phyloP scores from a whole-genome alignment of 148 eudicot genomes.

The Rheum nobile region DNA sequence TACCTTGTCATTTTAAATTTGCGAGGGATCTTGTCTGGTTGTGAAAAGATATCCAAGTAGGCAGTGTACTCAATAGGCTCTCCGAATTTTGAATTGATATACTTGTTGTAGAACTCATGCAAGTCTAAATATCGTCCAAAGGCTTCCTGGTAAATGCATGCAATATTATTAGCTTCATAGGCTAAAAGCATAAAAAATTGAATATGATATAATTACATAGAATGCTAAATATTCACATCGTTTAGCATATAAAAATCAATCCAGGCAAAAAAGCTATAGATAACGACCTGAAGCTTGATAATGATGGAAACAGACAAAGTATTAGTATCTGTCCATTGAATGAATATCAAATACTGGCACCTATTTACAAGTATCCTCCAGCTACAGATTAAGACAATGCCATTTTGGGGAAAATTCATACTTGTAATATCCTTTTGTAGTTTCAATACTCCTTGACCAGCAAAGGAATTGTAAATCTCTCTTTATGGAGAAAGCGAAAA shows the following conservation, averaged over 20 bases:
- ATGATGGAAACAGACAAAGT: not conserved
- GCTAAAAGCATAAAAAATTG: not conserved
- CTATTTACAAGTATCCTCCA: not conserved
- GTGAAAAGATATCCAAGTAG: slow-evolving; percentile 62
- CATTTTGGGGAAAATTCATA: not conserved
- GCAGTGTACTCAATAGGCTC: slow-evolving; percentile 70
- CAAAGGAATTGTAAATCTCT: not conserved
- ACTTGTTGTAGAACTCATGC: slow-evolving; percentile 80
- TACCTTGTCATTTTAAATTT: slow-evolving; percentile 66
- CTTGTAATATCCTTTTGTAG: too few relatives aligned
- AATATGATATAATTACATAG: not conserved
- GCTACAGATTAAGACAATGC: not conserved
- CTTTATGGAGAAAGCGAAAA: not conserved
- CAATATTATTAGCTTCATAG: not conserved
- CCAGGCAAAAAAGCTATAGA: not conserved
- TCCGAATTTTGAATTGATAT: slow-evolving; percentile 85
- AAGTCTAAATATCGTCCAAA: slow-evolving; percentile 80
- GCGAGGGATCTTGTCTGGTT: slow-evolving; percentile 52
- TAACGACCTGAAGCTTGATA: not conserved
- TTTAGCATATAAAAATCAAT: not conserved
- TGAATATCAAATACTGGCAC: not conserved
- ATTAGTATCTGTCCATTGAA: not conserved
- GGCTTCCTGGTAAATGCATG: slow-evolving; percentile 56
- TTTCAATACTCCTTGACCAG: not conserved
- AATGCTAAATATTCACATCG: not conserved